phyloP scores from a whole-genome alignment of 306 rosid species.

The Vicia sativa region DNA sequence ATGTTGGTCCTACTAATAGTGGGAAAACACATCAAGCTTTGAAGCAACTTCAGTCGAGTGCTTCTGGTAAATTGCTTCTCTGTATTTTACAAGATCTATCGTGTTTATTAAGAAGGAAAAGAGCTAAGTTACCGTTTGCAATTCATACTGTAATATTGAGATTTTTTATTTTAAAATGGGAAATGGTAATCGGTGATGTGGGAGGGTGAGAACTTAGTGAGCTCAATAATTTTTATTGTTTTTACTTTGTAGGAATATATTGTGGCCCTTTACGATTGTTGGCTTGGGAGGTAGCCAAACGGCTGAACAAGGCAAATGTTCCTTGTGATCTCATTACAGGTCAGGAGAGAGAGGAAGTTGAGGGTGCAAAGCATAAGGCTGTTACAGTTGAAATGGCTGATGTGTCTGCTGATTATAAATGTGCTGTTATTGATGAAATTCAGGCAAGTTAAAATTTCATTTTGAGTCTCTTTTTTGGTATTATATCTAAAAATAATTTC shows the following conservation, averaged over 20 bases:
- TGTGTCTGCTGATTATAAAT: constrained; percentile 65
- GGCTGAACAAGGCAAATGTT: constrained; percentile 87
- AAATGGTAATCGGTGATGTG: constrained; percentile 19
- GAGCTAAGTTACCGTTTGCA: too few species aligned
- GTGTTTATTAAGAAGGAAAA: too few species aligned
- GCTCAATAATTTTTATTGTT: neutral
- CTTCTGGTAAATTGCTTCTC: constrained; percentile 67
- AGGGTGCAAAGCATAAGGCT: constrained; percentile 87
- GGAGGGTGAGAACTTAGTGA: constrained; percentile 23
- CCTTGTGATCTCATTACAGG: constrained; percentile 90
- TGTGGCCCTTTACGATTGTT: constrained; percentile 97
- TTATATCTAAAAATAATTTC: constrained; percentile 25
- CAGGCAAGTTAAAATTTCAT: constrained; percentile 66
- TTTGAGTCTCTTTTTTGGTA: constrained; percentile 33
- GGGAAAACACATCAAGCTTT: constrained; percentile 93
- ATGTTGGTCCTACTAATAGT: constrained; percentile 97
- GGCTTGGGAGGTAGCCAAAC: constrained; percentile 96
- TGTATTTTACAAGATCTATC: neutral
- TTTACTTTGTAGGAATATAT: constrained; percentile 72
- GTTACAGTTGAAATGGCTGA: constrained; percentile 99
- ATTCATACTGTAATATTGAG: too few species aligned
- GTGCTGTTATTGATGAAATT: constrained; percentile 92
- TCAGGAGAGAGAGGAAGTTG: constrained; percentile 86
- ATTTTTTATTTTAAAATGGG: constrained; percentile 1
- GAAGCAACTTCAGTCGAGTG: constrained; percentile 77